Evolutionary conservation across 768 basidiomycete genomes (phyloP), one percentile per base, ranked within the genome.

Genomic region (Coprinopsis cinerea): DNA sequence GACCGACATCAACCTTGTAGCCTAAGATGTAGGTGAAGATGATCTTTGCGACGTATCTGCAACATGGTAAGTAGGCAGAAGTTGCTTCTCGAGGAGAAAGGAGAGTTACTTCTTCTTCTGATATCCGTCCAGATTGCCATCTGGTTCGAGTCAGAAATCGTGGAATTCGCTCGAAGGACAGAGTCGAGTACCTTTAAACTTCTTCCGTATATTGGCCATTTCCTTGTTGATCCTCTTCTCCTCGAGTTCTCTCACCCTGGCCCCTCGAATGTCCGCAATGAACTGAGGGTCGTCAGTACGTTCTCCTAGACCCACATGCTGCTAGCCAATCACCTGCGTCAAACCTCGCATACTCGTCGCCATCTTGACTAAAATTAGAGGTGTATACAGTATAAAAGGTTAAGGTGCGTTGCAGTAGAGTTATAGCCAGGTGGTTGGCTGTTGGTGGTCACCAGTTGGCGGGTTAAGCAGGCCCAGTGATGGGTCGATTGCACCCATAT

Each of bases 221-320:
- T 99, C 96, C 68, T 97, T 94, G 72, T 99, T 99, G 59, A 99
- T 96, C 48, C 96, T 76, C 70, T 97, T 98, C 77, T 98, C 95
- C 64, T 99, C 96, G 46, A 98, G 71, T 66, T 99, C 96, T 48
- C 95, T 82, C 18, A 98, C 94, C 51, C 95, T 76, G 44, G 95
- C 95, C 44, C 96, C 93, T 49, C 96, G 88, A 61, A 99, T 90
- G 68, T 99, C 96, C 65, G 95, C 94, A 66, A 99, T 99, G 77
- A 98, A 96, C 93, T 96, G 44, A 18, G 23, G 49, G 40, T 56
- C 47, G 30, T 49, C 34, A 44, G 27, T 22, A 28, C 26, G 22
- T 18, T 26, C 35, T 27, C 11, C 25, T 6, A 13, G 20, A 30
- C 23, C 17, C 15, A 20, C 23, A 32, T 20, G 36, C 11, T 35